Percentiles rank a stretch among this genome's conserved stretches.
Conservation (phyloP, 176 grass and related monocot genomes). For the Avena eriantha region DNA sequence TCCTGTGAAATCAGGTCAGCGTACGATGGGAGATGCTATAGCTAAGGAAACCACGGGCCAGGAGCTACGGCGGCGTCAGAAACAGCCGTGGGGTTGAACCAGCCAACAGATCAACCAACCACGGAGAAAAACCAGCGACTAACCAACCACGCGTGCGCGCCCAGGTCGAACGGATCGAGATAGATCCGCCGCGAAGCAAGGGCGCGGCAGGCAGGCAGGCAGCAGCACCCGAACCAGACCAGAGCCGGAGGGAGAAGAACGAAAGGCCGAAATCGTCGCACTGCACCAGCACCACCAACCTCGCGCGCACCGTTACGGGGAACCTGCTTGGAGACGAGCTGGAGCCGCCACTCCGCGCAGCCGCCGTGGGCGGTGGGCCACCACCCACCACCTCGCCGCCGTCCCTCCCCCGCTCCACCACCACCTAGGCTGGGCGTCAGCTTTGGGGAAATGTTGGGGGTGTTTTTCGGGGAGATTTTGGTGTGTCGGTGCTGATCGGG, state of each 20-base stretch:
- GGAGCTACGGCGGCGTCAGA: not conserved
- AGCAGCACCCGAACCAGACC: not conserved
- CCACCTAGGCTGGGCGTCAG: not conserved
- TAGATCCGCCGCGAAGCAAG: conserved; percentile 11
- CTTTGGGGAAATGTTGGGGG: not conserved
- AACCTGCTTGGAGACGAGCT: not conserved
- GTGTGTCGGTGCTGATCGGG: conserved; percentile 18
- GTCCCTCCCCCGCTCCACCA: not conserved
- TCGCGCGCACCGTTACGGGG: not conserved
- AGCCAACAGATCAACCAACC: not conserved
- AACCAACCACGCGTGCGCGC: not conserved
- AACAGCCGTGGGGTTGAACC: not conserved
- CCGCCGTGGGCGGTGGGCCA: not conserved
- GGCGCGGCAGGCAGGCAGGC: not conserved
- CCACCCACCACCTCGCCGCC: not conserved
- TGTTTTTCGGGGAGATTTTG: not conserved
- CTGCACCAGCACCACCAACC: conserved; percentile 6
- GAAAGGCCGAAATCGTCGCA: not conserved
- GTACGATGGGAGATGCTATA: not conserved
- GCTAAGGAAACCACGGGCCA: not conserved
- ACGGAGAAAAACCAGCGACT: not conserved
- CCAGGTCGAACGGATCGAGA: not conserved
- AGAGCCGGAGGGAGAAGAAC: not conserved
- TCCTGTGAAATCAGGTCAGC: not conserved
- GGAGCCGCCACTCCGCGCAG: not conserved